These are phyloP conservation scores for Luvunga scandens DNA, from an alignment of 345 rosid genomes.

Conservation along the genomic window DNA sequence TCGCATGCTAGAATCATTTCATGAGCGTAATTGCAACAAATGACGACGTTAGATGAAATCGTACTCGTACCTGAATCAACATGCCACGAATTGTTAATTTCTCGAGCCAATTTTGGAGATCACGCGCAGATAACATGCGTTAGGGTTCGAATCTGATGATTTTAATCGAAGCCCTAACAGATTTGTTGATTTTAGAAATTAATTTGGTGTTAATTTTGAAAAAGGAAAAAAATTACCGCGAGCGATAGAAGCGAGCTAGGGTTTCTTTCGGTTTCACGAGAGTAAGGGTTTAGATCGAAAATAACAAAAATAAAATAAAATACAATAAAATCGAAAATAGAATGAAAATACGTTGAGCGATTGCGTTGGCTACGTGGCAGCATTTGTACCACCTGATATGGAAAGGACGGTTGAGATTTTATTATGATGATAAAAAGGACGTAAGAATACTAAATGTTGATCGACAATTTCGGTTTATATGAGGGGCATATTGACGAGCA, in stretches of 20 bases:
- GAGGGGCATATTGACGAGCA: conserved; percentile 6
- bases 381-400: background rate
- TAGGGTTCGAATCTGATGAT: conserved; percentile 40
- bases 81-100: conserved; percentile 23
- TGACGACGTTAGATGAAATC: conserved; percentile 14
- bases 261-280: conserved; percentile 58
- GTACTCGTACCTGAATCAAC: conserved; percentile 40
- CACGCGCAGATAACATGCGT: conserved; percentile 27
- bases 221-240: conserved; percentile 29
- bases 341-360: background rate
- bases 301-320: conserved; percentile 19
- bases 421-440: background rate
- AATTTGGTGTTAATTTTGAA: conserved; percentile 35
- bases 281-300: conserved; percentile 49
- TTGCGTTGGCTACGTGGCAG: conserved; percentile 15
- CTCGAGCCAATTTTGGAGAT: conserved; percentile 26
- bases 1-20: conserved; percentile 9
- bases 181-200: conserved; percentile 30
- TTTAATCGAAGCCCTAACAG: conserved; percentile 35
- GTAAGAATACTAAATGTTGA: background rate
- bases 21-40: conserved; percentile 14
- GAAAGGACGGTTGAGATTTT: conserved; percentile 17
- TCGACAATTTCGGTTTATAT: conserved; percentile 14
- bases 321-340: conserved; percentile 6
- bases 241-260: conserved; percentile 53